phyloP scores from a whole-genome alignment of 768 basidiomycete species.

The Calocera viscosa region DNA sequence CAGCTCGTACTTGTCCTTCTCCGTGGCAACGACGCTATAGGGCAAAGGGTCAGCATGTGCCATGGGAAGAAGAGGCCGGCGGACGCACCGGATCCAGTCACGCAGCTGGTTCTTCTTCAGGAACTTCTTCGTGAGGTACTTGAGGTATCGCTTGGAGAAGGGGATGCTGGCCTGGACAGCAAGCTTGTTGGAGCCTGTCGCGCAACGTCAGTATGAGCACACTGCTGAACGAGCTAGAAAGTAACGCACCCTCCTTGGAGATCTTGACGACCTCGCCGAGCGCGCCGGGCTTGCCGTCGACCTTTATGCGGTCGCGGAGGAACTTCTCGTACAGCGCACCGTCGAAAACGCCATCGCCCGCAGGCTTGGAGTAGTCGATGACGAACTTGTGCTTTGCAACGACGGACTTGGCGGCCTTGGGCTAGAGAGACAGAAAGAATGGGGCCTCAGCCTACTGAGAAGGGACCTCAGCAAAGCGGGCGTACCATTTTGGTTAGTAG shows the following conservation, averaged over 20 bases:
- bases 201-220: neutral
- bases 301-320: conserved; percentile 87
- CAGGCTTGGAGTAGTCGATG: conserved; percentile 78
- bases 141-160: conserved; percentile 94
- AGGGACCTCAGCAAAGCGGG: conserved; percentile 75
- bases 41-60: conserved; percentile 8
- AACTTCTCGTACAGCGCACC: conserved; percentile 69
- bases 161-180: conserved; percentile 74
- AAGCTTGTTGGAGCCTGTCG: conserved; percentile 62
- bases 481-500: neutral
- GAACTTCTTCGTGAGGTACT: conserved; percentile 98
- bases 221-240: neutral
- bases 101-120: conserved; percentile 93
- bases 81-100: conserved; percentile 80
- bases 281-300: conserved; percentile 82
- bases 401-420: conserved; percentile 32
- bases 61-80: neutral
- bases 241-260: conserved; percentile 61
- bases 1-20: conserved; percentile 88
- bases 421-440: conserved; percentile 15
- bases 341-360: conserved; percentile 44
- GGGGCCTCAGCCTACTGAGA: conserved; percentile 78
- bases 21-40: conserved; percentile 72
- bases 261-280: conserved; percentile 85
- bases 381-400: conserved; percentile 63